Evolutionary conservation across 2,329 filamentous ascomycete species (phyloP), one percentile per base, ranked within the genome.

Genomic region (Thielaviopsis ethacetica): DNA sequence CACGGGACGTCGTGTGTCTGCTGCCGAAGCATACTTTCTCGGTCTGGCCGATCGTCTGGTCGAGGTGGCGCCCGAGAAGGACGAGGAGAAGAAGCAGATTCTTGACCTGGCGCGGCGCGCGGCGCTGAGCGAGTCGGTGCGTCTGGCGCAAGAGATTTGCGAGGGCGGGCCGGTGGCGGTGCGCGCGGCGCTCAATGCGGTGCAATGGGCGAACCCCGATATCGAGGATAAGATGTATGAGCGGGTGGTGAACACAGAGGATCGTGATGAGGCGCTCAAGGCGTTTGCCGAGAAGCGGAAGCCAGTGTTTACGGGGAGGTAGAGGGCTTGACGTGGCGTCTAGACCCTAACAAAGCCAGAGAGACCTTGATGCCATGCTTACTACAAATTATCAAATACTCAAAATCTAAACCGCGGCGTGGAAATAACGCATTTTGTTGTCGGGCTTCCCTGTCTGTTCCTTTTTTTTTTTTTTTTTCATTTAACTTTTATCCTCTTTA

Each of bases 1-100:
- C 9, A 97, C 91, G 0, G 93, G 93, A 2, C 81, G 93, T n/a
- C 78, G 89, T 51, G 86, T 98, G 13, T 78, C 79, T 9, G 91
- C 83, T 0, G 75, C 86, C 1, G 93, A 97, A 73, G 88, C 93
- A 0, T 95, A 95, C 71, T 93, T 94, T 69, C 73, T 96, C 19
- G 93, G 93, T 1, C 76, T 98, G 38, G 91, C 88, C 52, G 90
- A 97, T 71, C 78, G 91, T n/a, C 72, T 97, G 30, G 88, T 96
- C 24, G 87, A 96, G 71, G 78, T 95, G 22, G 70, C 70, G n/a
- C 74, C 73, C 4, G 73, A 70, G 53, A 66, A 66, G 27, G 65
- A 66, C 44, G 67, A 67, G 61, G 66, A 66, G 59, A 66, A 64
- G 13, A 66, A 66, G 12, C 66, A 71, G 52, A 66, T 86, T 56